A percentile compares a stretch with the other conserved stretches of the same genome.
Evolutionary conservation across 441 rosid species (phyloP).

Genomic region (Adansonia madagascariensis): DNA sequence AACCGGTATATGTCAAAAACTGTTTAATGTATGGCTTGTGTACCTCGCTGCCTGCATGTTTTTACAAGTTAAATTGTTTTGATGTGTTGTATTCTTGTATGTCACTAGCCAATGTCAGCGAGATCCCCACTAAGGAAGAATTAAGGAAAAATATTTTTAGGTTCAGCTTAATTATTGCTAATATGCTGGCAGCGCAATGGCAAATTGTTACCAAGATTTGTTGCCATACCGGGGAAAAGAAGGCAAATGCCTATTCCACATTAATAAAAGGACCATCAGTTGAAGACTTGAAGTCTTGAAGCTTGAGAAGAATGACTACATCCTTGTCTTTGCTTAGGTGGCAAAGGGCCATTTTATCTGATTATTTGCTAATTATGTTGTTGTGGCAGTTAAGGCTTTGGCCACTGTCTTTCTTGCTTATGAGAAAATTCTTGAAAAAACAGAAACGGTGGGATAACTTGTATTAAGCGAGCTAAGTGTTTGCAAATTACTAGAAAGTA

Average conservation of each 20-base stretch:
- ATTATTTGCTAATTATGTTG: no score
- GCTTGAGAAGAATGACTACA: constrained; percentile 82
- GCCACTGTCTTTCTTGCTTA: no score
- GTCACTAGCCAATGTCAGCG: constrained; percentile 69
- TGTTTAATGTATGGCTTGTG: constrained; percentile 1
- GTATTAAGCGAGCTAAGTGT: no score
- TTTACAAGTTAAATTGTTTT: background rate
- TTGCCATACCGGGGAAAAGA: constrained; percentile 65
- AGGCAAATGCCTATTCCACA: constrained; percentile 78
- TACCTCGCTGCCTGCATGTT: background rate
- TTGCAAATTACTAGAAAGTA: no score
- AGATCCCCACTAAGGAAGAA: constrained; percentile 81
- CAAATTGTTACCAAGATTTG: constrained; percentile 80
- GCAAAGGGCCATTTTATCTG: constrained; percentile 64
- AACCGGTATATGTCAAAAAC: background rate
- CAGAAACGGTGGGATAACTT: no score
- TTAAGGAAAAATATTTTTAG: constrained; percentile 60
- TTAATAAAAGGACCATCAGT: constrained; percentile 86
- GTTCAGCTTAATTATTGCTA: constrained; percentile 84
- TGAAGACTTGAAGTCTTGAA: constrained; percentile 40
- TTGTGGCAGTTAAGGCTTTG: no score
- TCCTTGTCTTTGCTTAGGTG: constrained; percentile 87
- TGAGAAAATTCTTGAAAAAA: no score
- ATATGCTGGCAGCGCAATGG: constrained; percentile 92
- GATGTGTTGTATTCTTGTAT: background rate